Percentiles rank a stretch among this genome's conserved stretches.
phyloP scores from a whole-genome alignment of 2,329 filamentous ascomycete species.

The Sporothrix variecibatus region DNA sequence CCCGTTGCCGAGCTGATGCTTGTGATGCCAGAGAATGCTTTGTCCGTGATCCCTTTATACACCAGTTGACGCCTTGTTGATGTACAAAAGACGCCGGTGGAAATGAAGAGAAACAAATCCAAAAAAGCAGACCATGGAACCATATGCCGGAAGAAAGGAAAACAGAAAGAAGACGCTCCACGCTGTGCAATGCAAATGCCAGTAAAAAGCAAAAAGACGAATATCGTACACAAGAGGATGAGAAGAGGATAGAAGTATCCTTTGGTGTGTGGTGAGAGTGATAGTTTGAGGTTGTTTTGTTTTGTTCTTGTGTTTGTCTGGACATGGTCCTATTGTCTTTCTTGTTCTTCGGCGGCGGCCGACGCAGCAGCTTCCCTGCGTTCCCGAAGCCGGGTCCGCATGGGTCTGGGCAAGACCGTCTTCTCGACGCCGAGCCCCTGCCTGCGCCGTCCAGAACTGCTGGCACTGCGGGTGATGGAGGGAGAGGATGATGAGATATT shows the following conservation, averaged over 20 bases:
- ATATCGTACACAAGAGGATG: slow-evolving; percentile 8
- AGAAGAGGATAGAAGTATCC: background rate
- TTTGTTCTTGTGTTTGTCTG: too few relatives aligned
- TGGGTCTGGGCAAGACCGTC: slow-evolving; percentile 19
- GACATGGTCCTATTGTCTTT: slow-evolving; percentile 15
- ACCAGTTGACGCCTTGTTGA: background rate
- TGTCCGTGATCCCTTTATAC: background rate
- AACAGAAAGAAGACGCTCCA: background rate
- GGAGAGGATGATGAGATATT: background rate
- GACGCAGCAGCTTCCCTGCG: slow-evolving; percentile 42
- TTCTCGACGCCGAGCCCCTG: slow-evolving; percentile 35
- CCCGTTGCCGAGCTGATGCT: background rate
- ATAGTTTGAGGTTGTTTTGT: too few relatives aligned
- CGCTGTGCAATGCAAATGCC: slow-evolving; percentile 10
- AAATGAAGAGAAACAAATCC: background rate
- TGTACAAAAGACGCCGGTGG: slow-evolving; percentile 4
- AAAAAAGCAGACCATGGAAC: background rate
- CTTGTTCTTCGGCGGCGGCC: background rate
- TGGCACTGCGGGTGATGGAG: slow-evolving; percentile 38
- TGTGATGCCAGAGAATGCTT: slow-evolving; percentile 8
- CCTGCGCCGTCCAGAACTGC: slow-evolving; percentile 37
- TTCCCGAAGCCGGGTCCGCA: slow-evolving; percentile 34
- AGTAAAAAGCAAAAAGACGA: background rate
- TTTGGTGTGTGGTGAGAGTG: too few relatives aligned
- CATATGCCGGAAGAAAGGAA: background rate